Evolutionary conservation across 2,329 filamentous ascomycete genomes (phyloP).

Genomic region (Pseudophaeomoniella oleicola): DNA sequence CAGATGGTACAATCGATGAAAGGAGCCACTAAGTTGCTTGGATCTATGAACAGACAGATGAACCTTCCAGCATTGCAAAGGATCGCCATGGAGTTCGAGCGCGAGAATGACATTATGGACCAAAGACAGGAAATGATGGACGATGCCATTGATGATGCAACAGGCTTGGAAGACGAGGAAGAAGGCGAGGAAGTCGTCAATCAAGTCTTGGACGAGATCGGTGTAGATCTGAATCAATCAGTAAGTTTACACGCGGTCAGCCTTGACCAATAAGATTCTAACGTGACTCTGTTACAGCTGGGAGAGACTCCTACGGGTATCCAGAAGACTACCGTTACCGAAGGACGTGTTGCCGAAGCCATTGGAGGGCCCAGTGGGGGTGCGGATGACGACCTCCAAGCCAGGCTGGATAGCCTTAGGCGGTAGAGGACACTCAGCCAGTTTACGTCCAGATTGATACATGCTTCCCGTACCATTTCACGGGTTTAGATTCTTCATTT

Average conservation of each 20-base stretch:
- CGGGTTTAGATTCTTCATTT: no score
- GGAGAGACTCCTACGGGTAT: conserved; percentile 81
- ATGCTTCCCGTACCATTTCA: no score
- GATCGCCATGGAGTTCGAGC: conserved; percentile 98
- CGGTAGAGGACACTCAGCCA: conserved; percentile 21
- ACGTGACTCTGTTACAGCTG: conserved; percentile 40
- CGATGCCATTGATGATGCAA: conserved; percentile 93
- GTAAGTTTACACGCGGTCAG: conserved; percentile 40
- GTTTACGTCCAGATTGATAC: no score
- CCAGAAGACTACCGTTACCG: conserved; percentile 56
- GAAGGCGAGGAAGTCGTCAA: conserved; percentile 96
- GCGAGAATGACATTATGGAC: conserved; percentile 98
- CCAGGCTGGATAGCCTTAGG: conserved; percentile 75
- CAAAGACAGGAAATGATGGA: conserved; percentile 99
- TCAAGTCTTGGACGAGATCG: conserved; percentile 92
- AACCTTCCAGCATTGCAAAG: conserved; percentile 88
- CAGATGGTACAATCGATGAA: conserved; percentile 99
- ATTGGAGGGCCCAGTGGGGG: conserved; percentile 48
- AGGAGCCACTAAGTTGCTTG: conserved; percentile 79
- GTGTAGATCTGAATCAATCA: conserved; percentile 76
- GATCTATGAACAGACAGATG: conserved; percentile 97
- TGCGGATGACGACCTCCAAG: conserved; percentile 81
- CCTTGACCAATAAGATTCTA: conserved; percentile 9
- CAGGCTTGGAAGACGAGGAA: conserved; percentile 79
- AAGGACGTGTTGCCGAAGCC: conserved; percentile 73